Percentiles rank a stretch among this genome's conserved stretches.
phyloP scores from a whole-genome alignment of 176 grass and related monocot species.

The Urochloa ruziziensis region DNA sequence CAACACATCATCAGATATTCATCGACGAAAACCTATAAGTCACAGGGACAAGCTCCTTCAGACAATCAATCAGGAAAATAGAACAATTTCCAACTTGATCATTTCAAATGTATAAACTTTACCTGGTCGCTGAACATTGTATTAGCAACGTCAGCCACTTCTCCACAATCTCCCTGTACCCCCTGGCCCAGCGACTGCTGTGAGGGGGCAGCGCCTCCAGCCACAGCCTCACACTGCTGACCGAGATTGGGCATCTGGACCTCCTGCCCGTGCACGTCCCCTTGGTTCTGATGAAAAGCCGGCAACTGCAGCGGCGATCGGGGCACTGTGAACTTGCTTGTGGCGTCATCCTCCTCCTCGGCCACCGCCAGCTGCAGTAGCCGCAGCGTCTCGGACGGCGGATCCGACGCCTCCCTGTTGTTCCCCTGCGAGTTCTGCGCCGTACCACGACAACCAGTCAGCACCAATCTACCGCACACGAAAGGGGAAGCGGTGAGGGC shows the following conservation, averaged over 20 bases:
- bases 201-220: neutral
- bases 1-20: neutral
- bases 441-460: constrained; percentile 3
- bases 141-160: constrained; percentile 16
- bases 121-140: constrained; percentile 48
- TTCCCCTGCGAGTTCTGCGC: constrained; percentile 52
- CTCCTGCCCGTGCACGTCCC: constrained; percentile 21
- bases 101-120: neutral
- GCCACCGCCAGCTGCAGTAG: constrained; percentile 58
- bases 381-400: constrained; percentile 64
- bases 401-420: constrained; percentile 39
- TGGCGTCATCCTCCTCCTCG: constrained; percentile 91
- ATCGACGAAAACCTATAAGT: neutral
- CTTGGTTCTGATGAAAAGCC: constrained; percentile 26
- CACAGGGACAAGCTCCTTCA: neutral
- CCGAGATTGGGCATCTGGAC: constrained; percentile 31
- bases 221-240: constrained; percentile 13
- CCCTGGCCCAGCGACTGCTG: constrained; percentile 11
- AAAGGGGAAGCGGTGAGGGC: neutral
- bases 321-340: constrained; percentile 56
- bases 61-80: neutral
- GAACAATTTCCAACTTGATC: neutral
- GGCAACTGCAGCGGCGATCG: constrained; percentile 14
- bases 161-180: constrained; percentile 24
- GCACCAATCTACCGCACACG: neutral